Evolutionary conservation across 345 rosid species (phyloP).

Genomic region (Syzygium oleosum): DNA sequence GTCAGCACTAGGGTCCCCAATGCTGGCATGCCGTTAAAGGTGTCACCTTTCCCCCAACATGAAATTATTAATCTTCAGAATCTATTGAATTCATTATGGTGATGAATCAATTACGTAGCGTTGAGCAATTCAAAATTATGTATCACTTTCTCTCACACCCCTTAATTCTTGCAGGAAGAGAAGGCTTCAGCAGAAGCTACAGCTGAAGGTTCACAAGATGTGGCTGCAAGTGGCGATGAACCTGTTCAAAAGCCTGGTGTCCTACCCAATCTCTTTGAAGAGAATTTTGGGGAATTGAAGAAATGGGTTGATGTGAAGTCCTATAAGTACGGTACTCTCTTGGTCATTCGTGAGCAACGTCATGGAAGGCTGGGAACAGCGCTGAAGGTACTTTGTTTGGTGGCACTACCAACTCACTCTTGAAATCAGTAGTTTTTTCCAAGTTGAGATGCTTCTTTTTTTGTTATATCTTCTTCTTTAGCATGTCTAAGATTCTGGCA

Average conservation of each 20-base stretch:
- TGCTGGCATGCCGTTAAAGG: background rate
- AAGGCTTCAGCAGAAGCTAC: slow-evolving; percentile 16
- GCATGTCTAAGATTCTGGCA: background rate
- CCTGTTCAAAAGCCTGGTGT: slow-evolving; percentile 22
- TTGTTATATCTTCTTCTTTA: background rate
- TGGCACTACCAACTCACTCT: background rate
- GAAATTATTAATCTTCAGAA: background rate
- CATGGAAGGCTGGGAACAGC: slow-evolving; percentile 72
- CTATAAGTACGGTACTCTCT: slow-evolving; percentile 61
- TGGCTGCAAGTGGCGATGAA: slow-evolving; percentile 14
- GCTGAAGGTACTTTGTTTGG: slow-evolving; percentile 51
- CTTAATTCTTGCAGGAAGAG: slow-evolving; percentile 31
- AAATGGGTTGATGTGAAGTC: slow-evolving; percentile 93
- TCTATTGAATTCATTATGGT: background rate
- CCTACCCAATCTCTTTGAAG: slow-evolving; percentile 56
- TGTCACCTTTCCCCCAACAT: background rate
- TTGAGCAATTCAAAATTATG: background rate
- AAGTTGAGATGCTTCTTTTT: background rate
- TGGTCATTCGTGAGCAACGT: slow-evolving; percentile 67
- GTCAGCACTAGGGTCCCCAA: background rate
- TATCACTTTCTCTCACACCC: background rate
- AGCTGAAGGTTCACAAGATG: slow-evolving; percentile 32
- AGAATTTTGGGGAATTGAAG: slow-evolving; percentile 60
- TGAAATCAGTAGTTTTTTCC: background rate
- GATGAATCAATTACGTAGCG: background rate